Percentiles rank a stretch among this genome's conserved stretches.
These are phyloP conservation scores for Aspergillus nanangensis DNA, from an alignment of 495 filamentous ascomycete genomes.

Conservation along the genomic window DNA sequence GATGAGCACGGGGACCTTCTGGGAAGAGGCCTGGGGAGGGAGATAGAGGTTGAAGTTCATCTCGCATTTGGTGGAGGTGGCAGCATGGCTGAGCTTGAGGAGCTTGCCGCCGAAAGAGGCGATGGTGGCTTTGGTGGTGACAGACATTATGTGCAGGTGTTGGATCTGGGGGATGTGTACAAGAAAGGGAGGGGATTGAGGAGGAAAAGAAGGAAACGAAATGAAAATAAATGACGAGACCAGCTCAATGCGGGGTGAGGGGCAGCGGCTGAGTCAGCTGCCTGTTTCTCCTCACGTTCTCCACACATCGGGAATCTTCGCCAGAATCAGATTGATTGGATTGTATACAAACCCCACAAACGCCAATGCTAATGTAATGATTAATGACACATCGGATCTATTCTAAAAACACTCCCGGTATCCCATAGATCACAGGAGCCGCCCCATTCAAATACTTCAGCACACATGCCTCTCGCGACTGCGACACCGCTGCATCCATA, in stretches of 20 bases:
- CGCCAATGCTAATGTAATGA: too few species aligned
- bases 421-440: conserved; percentile 87
- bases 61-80: conserved; percentile 59
- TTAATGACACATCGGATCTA: too few species aligned
- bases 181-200: conserved; percentile 19
- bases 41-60: conserved; percentile 68
- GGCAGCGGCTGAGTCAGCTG: too few species aligned
- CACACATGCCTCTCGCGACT: conserved; percentile 67
- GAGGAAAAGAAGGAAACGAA: conserved; percentile 19
- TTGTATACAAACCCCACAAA: background rate
- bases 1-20: conserved; percentile 80
- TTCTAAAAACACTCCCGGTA: conserved; percentile 74
- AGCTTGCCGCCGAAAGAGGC: conserved; percentile 92
- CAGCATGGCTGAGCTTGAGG: conserved; percentile 83
- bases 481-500: conserved; percentile 74
- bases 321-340: too few species aligned
- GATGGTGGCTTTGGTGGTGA: conserved; percentile 86
- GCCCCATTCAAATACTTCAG: conserved; percentile 90
- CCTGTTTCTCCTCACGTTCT: too few species aligned
- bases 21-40: conserved; percentile 49
- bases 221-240: conserved; percentile 2
- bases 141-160: conserved; percentile 53
- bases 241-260: background rate
- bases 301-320: background rate
- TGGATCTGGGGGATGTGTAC: background rate